These are phyloP conservation scores for Helotiales sp. DNA, from an alignment of 2,329 filamentous ascomycete species.

Conservation along the genomic window DNA sequence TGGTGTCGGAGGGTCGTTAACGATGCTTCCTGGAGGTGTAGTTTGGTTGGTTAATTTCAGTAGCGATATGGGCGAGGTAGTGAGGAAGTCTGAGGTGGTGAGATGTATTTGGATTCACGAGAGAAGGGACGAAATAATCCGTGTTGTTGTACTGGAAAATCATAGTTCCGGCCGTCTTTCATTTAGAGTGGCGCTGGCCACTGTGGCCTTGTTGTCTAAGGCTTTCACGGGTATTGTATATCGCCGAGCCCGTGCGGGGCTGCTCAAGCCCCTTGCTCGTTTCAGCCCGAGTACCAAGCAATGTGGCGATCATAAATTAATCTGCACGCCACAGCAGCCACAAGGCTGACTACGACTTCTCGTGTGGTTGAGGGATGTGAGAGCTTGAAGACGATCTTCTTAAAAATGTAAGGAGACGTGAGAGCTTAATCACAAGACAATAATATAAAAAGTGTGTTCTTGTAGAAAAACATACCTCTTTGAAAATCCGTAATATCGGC, in stretches of 20 bases:
- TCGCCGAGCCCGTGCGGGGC: neutral
- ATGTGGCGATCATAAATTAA: neutral
- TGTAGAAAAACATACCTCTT: too few species aligned
- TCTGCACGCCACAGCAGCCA: neutral
- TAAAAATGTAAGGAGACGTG: neutral
- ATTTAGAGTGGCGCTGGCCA: neutral
- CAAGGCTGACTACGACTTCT: slow-evolving; percentile 5
- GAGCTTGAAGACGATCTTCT: neutral
- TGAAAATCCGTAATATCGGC: too few species aligned
- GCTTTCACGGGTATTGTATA: too few species aligned
- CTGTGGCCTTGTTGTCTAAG: neutral
- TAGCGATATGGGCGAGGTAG: neutral
- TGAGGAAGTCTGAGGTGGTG: neutral
- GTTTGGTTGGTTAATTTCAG: neutral
- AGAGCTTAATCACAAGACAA: too few species aligned
- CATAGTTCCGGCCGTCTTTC: neutral
- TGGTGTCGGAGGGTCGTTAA: neutral
- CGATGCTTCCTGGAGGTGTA: too few species aligned
- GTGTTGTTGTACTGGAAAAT: neutral
- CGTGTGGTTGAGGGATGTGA: neutral
- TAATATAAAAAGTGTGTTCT: too few species aligned
- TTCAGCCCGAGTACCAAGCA: neutral
- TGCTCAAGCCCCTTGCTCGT: neutral
- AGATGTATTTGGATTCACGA: neutral
- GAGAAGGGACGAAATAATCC: neutral